Conservation (phyloP, 352 stramenopile species). For the Aphanomyces astaci region DNA sequence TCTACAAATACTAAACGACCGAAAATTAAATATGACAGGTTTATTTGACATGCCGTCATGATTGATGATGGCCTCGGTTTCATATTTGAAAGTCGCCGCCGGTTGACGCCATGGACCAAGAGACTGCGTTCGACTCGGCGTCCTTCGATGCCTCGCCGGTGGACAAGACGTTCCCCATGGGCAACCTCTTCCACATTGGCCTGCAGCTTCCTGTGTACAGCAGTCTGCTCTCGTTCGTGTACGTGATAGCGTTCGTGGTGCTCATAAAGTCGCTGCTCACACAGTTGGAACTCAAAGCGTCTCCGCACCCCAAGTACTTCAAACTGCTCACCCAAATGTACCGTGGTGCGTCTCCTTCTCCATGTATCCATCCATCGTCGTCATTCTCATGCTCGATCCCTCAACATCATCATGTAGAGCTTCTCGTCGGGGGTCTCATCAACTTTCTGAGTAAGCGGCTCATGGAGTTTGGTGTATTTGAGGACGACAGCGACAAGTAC, state of each 20-base stretch:
- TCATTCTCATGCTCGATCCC: not conserved
- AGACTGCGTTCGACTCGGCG: not conserved
- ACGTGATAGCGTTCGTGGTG: slow-evolving; percentile 13
- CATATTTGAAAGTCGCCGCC: too few relatives aligned
- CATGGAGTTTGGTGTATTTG: not conserved
- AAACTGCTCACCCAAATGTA: slow-evolving; percentile 18
- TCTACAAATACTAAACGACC: too few relatives aligned
- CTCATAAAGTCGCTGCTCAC: not conserved
- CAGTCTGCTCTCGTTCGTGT: not conserved
- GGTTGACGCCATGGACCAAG: too few relatives aligned
- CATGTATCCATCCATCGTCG: not conserved
- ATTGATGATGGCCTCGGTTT: too few relatives aligned
- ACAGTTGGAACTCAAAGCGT: not conserved
- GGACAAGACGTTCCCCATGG: not conserved
- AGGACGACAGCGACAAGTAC: slow-evolving; percentile 7
- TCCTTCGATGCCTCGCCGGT: not conserved
- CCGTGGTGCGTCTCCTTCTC: too few relatives aligned
- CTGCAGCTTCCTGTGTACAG: not conserved
- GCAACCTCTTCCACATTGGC: slow-evolving; percentile 11
- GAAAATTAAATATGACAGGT: too few relatives aligned
- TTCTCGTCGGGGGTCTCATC: slow-evolving; percentile 20
- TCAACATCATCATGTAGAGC: too few relatives aligned
- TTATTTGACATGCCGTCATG: too few relatives aligned
- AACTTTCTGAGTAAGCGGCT: slow-evolving; percentile 4
- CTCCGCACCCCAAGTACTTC: slow-evolving; percentile 9